Evolutionary conservation across 768 basidiomycete species (phyloP), one percentile per base, ranked within the genome.

Genomic region (Holtermannia corniformis): DNA sequence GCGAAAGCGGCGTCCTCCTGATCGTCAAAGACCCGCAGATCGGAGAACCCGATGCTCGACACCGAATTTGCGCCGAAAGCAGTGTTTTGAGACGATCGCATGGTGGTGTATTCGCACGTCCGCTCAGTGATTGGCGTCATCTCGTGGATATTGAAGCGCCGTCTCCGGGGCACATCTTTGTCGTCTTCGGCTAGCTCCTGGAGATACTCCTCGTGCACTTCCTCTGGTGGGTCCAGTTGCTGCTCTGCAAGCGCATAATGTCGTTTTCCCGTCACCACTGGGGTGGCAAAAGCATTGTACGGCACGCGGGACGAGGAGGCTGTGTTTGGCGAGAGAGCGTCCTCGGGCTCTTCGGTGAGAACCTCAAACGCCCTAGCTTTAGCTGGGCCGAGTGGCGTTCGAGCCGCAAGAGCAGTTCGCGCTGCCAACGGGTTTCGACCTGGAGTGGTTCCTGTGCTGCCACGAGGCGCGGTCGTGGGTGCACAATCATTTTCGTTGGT

Each of bases 91-190:
- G 67, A 68, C 1, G 68, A 68, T 5, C 73, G 67, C 60, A 81
- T 84, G 26, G 77, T 77, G 2, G 85, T 80, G 67, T 77, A 92
- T 72, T 97, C 95, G 63, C 81, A 80, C 10, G 95, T 97, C 41
- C 92, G 79, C 72, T 99, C 95, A 12, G 88, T 88, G 71, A 97
- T 96, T 2, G 95, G 93, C 7, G 93, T 97, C 90, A 99, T 91
- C 51, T 52, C 48, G 23, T 60, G 56, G 42, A 92, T 83, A 65
- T 86, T 83, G 73, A 96, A 86, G 26, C 62, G 49, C 37, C 63
- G 19, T 42, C 63, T 27, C 37, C 55, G 40, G 19, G 58, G 61
- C 28, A 51, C 41, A 7, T 54, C 54, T 50, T 65, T 58, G 5
- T 65, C 61, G 21, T 58, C 57, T 5, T 58, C 56, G n/a, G 40